Percentiles rank a stretch among this genome's conserved stretches.
Evolutionary conservation across 345 rosid genomes (phyloP).

Genomic region (Gossypium anomalum): DNA sequence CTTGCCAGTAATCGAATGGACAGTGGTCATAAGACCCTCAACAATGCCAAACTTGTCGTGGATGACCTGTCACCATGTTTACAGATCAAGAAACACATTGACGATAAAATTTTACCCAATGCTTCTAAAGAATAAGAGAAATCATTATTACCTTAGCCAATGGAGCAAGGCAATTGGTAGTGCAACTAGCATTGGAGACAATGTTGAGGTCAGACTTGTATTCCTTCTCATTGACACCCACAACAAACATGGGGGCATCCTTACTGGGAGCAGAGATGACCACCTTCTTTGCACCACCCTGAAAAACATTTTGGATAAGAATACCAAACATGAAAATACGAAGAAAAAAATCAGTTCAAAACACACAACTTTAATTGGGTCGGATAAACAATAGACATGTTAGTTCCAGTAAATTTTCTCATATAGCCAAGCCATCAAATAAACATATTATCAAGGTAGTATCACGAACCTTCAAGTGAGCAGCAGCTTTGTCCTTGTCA

Average conservation of each 20-base stretch:
- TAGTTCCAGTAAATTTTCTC: background rate
- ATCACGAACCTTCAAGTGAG: conserved; percentile 55
- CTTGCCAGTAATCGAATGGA: background rate
- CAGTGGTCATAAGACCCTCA: conserved; percentile 53
- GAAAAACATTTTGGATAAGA: background rate
- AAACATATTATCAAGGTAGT: background rate
- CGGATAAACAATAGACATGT: background rate
- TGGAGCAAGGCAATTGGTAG: conserved; percentile 71
- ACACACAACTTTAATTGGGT: background rate
- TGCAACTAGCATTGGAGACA: conserved; percentile 70
- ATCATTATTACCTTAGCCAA: conserved; percentile 47
- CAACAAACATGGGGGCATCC: conserved; percentile 74
- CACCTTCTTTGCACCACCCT: conserved; percentile 76
- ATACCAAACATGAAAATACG: background rate
- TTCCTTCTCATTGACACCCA: conserved; percentile 62
- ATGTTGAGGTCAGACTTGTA: conserved; percentile 45
- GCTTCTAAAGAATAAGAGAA: background rate
- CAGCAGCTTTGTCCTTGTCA: conserved; percentile 64
- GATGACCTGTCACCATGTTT: conserved; percentile 35
- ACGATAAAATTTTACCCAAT: background rate
- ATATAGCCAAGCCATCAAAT: background rate
- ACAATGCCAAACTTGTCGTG: conserved; percentile 58
- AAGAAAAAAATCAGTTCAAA: background rate
- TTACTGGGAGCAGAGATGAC: conserved; percentile 56
- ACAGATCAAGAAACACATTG: background rate